phyloP scores from a whole-genome alignment of 2,329 filamentous ascomycete species.

The Cladosporium colombiae region DNA sequence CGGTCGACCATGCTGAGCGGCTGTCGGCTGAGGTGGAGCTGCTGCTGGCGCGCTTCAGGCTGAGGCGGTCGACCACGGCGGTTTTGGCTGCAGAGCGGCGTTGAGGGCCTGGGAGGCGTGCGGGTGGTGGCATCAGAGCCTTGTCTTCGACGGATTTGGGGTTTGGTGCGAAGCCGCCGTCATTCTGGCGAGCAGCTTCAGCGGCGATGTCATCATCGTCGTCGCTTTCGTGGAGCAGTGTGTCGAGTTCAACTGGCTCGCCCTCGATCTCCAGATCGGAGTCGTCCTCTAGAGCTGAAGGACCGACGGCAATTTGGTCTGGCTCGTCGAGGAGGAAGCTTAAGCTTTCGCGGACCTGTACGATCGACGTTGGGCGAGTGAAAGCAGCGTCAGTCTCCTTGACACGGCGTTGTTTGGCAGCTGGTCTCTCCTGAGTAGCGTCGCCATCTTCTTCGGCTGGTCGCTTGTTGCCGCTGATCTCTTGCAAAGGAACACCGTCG shows the following conservation, averaged over 20 bases:
- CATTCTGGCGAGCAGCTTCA: conserved; percentile 33
- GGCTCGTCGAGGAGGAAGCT: conserved; percentile 77
- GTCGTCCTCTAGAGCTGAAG: conserved; percentile 53
- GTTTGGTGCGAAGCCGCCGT: conserved; percentile 36
- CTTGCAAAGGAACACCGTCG: conserved; percentile 25
- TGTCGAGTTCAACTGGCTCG: conserved; percentile 30
- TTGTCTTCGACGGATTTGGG: conserved; percentile 24
- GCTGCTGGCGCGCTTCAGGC: conserved; percentile 54
- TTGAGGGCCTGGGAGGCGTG: conserved; percentile 43
- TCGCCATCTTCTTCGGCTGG: conserved; percentile 24
- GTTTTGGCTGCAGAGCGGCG: conserved; percentile 39
- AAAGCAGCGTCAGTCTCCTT: conserved; percentile 40
- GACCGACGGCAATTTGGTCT: conserved; percentile 29
- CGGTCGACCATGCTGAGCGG: conserved; percentile 41
- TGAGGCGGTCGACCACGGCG: conserved; percentile 71
- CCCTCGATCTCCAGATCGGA: conserved; percentile 39
- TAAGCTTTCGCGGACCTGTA: conserved; percentile 79
- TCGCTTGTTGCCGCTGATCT: conserved; percentile 36
- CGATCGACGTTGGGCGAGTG: conserved; percentile 69
- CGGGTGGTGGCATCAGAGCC: conserved; percentile 34
- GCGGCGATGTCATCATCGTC: conserved; percentile 50
- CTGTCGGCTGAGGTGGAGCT: conserved; percentile 24
- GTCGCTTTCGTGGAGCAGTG: conserved; percentile 51
- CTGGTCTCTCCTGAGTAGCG: conserved; percentile 41
- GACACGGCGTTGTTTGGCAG: conserved; percentile 35